Base-by-base conservation (phyloP, 805 yeast genomes). In the Candida dendrica region DNA sequence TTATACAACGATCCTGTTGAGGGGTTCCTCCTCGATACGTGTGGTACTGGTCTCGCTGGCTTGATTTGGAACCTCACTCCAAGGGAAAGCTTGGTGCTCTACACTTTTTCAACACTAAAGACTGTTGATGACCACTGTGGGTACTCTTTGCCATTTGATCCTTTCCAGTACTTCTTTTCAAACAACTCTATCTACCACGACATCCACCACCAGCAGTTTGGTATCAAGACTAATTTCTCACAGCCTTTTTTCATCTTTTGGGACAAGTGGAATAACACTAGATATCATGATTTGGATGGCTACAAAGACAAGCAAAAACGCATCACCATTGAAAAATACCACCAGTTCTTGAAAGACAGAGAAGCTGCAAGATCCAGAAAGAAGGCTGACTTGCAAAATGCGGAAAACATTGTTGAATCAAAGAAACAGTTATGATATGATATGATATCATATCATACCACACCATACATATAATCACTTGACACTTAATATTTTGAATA, bases 91-190 rank as follows among this genome's bases (percentile, higher is more conserved):
- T 66, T 84, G 18, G 50, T 84, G 11, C 66, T 93, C 42, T 93
- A 72, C 64, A 79, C 91, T 2, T 87, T 93, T 60, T 86, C 96
- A 14, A 93, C 98, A 2, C 64, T 93, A 75, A 93, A 93, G 64
- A 93, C 98, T 1, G 96, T 93, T 39, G 98, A 93, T 61, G 98
- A 93, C 62, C 98, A 93, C 65, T 93, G 98, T 63, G 98, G 98
- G n/a, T 93, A 91, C 63, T 79, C 90, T 24, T 69, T 93, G 42
- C 98, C 98, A 14, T 84, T 69, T 61, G 98, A 93, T 63, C 79
- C 90, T 18, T 84, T 93, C 72, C 98, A 93, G 69, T 59, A 79
- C 35, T 43, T 91, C 18, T 93, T 93, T 75, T 98, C 97, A 48
- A 93, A 93, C 67, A 89, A 93, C 59, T 84, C 98, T 13, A 84